These are phyloP conservation scores for Neoarthrinium moseri DNA, from an alignment of 2,329 filamentous ascomycete species.

Conservation along the genomic window DNA sequence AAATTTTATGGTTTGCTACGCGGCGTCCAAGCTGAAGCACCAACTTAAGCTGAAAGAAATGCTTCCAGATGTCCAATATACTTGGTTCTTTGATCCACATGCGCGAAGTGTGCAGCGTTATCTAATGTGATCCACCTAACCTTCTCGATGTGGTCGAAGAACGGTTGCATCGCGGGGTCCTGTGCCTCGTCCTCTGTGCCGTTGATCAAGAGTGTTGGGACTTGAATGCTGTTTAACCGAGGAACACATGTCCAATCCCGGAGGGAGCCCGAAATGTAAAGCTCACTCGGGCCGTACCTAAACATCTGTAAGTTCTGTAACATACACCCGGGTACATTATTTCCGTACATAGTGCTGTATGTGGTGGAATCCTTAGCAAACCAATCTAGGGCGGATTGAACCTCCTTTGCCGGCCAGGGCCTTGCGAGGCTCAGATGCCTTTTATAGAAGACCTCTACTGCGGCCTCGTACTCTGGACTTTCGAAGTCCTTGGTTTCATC, in stretches of 20 bases:
- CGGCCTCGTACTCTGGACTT: slow-evolving; percentile 27
- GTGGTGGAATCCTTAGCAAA: slow-evolving; percentile 29
- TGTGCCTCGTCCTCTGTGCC: slow-evolving; percentile 33
- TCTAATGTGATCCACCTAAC: slow-evolving; percentile 35
- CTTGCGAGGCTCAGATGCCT: slow-evolving; percentile 24
- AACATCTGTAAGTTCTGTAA: neutral
- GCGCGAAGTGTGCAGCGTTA: slow-evolving; percentile 31
- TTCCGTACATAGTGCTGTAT: slow-evolving; percentile 30
- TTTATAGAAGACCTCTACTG: slow-evolving; percentile 29
- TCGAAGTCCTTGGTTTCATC: slow-evolving; percentile 25
- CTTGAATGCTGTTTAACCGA: slow-evolving; percentile 22
- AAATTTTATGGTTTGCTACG: too few relatives aligned
- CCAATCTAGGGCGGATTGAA: slow-evolving; percentile 26
- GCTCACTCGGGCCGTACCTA: slow-evolving; percentile 19
- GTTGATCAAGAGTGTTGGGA: slow-evolving; percentile 32
- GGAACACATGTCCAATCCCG: slow-evolving; percentile 15
- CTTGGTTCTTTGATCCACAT: slow-evolving; percentile 28
- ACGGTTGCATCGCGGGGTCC: slow-evolving; percentile 31
- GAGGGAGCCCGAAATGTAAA: slow-evolving; percentile 16
- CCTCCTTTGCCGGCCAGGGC: slow-evolving; percentile 31
- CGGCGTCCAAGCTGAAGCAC: too few relatives aligned
- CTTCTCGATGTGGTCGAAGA: slow-evolving; percentile 32
- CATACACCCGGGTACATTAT: neutral
- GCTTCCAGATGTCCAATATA: slow-evolving; percentile 23
- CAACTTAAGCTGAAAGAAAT: neutral